Percentiles rank a stretch among this genome's conserved stretches.
Evolutionary conservation across 2,329 filamentous ascomycete genomes (phyloP).

Genomic region (Cladosporium sp.): DNA sequence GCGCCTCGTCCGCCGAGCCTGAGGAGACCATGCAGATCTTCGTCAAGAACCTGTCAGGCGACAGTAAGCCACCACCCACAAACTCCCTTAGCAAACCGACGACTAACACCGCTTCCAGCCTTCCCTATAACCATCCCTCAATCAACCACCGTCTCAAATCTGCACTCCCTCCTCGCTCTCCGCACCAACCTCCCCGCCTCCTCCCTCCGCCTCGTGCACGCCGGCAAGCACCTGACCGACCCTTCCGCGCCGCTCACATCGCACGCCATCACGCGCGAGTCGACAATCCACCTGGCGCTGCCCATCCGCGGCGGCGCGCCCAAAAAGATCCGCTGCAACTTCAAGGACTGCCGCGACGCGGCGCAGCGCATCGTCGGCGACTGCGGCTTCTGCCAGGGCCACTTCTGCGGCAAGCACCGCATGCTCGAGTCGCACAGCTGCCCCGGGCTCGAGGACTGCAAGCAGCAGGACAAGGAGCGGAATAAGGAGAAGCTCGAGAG

Average conservation of each 20-base stretch:
- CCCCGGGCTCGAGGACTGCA: conserved; percentile 88
- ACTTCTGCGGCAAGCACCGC: conserved; percentile 92
- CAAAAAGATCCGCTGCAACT: conserved; percentile 77
- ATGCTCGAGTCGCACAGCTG: conserved; percentile 94
- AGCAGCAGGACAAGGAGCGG: conserved; percentile 91
- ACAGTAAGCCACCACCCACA: conserved; percentile 42
- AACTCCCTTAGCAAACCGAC: conserved; percentile 6
- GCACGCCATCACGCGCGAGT: conserved; percentile 44
- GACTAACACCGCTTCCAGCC: conserved; percentile 35
- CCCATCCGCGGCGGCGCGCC: conserved; percentile 56
- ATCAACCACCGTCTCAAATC: conserved; percentile 49
- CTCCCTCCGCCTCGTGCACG: conserved; percentile 51
- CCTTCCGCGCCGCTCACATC: conserved; percentile 39
- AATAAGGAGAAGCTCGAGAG: conserved; percentile 89
- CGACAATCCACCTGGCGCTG: conserved; percentile 49
- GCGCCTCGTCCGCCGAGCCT: conserved; percentile 36
- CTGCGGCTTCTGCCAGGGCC: conserved; percentile 88
- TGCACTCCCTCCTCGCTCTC: conserved; percentile 51
- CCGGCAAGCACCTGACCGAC: conserved; percentile 49
- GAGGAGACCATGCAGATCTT: conserved; percentile 56
- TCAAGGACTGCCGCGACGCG: conserved; percentile 79
- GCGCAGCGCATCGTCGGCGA: conserved; percentile 94
- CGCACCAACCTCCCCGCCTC: conserved; percentile 48
- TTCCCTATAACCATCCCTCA: conserved; percentile 51
- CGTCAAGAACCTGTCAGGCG: conserved; percentile 52